A percentile compares a stretch with the other conserved stretches of the same genome.
These are phyloP conservation scores for Huntiella bhutanensis DNA, from an alignment of 2,329 filamentous ascomycete genomes.

Conservation along the genomic window DNA sequence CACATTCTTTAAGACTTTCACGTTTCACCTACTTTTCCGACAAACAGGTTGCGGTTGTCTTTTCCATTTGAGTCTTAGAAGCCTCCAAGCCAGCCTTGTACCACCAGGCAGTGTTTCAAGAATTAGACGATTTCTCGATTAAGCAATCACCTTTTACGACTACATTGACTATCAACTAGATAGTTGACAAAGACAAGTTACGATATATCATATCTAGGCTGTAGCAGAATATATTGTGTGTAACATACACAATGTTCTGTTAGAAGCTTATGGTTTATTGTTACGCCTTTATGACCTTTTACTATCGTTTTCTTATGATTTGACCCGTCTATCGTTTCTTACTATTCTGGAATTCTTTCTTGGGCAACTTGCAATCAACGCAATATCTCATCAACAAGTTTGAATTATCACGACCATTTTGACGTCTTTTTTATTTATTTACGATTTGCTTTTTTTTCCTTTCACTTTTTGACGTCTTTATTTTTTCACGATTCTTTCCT, in stretches of 20 bases:
- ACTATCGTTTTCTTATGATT: no score
- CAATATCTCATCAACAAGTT: neutral
- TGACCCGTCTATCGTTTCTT: no score
- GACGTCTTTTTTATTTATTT: slow-evolving; percentile 4
- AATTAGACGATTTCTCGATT: neutral
- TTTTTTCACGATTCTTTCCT: neutral
- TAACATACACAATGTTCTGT: no score
- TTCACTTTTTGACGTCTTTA: neutral
- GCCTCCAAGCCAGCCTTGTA: neutral
- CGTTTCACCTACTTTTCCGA: neutral
- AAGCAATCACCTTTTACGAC: neutral
- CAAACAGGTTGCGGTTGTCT: slow-evolving; percentile 1
- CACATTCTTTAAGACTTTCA: neutral
- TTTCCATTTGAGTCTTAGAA: neutral
- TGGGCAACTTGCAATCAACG: no score
- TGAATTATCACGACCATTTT: neutral
- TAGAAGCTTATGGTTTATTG: no score
- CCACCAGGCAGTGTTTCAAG: neutral
- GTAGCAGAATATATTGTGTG: no score
- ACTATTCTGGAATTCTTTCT: no score
- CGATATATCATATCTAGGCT: no score
- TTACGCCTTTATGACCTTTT: no score
- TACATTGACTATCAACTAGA: no score
- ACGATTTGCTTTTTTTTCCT: neutral
- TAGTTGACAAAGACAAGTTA: no score